A percentile compares a stretch with the other conserved stretches of the same genome.
These are phyloP conservation scores for Neophaeococcomyces aloes DNA, from an alignment of 2,329 filamentous ascomycete genomes.

Conservation along the genomic window DNA sequence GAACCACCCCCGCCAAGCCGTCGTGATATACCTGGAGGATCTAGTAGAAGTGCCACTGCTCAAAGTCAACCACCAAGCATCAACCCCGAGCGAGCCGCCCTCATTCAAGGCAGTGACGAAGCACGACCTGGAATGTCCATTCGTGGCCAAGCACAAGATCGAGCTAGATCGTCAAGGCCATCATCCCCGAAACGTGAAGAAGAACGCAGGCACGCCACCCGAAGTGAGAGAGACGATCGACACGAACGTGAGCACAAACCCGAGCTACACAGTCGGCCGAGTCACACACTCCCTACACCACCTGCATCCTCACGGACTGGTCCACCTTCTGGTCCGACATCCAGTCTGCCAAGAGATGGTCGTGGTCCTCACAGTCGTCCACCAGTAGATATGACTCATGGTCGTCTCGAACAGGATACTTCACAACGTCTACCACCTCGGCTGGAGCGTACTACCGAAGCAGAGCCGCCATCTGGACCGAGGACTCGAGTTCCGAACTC, in stretches of 20 bases:
- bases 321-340: background rate
- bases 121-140: constrained; percentile 10
- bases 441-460: constrained; percentile 29
- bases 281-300: background rate
- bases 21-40: background rate
- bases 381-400: constrained; percentile 34
- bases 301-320: background rate
- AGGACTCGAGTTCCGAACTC: constrained; percentile 27
- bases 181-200: constrained; percentile 21
- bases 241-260: constrained; percentile 8
- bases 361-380: constrained; percentile 12
- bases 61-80: constrained; percentile 9
- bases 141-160: constrained; percentile 13
- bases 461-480: constrained; percentile 46
- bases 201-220: constrained; percentile 13
- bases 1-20: constrained; percentile 1
- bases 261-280: constrained; percentile 5
- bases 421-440: constrained; percentile 31
- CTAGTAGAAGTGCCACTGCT: constrained; percentile 12
- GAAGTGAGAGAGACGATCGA: constrained; percentile 17
- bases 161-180: constrained; percentile 16
- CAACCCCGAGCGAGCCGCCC: constrained; percentile 24
- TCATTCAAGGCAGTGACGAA: constrained; percentile 22
- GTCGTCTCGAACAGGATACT: constrained; percentile 35
- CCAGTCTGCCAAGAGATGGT: constrained; percentile 4